These are phyloP conservation scores for Boletus mariae DNA, from an alignment of 1,284 basidiomycete species.

Conservation along the genomic window DNA sequence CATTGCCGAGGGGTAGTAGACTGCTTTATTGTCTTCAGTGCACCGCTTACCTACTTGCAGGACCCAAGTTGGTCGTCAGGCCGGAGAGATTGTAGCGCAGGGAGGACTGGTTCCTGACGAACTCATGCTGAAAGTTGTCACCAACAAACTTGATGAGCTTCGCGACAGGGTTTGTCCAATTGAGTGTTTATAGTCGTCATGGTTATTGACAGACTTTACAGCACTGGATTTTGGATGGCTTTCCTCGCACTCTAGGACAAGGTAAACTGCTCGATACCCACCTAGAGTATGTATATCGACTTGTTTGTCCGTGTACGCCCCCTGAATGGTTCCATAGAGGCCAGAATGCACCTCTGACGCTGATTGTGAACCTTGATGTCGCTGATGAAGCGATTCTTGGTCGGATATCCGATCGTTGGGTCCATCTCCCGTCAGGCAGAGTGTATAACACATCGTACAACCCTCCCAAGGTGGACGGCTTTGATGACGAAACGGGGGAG, in stretches of 20 bases:
- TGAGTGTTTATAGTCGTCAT: not conserved
- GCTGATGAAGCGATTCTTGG: slow-evolving; percentile 86
- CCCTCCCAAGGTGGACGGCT: slow-evolving; percentile 80
- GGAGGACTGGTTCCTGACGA: slow-evolving; percentile 78
- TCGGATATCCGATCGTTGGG: slow-evolving; percentile 91
- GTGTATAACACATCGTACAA: slow-evolving; percentile 94
- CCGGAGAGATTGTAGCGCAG: slow-evolving; percentile 71
- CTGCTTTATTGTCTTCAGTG: not conserved
- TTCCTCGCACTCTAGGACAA: slow-evolving; percentile 90
- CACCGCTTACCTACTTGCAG: slow-evolving; percentile 30
- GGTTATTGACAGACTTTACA: slow-evolving; percentile 25
- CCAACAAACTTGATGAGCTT: slow-evolving; percentile 65
- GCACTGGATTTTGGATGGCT: slow-evolving; percentile 96
- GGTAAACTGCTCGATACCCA: slow-evolving; percentile 80
- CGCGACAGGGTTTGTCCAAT: slow-evolving; percentile 54
- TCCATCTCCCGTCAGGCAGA: slow-evolving; percentile 89
- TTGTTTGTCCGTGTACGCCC: not conserved
- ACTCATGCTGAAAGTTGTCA: slow-evolving; percentile 71
- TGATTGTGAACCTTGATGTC: slow-evolving; percentile 91
- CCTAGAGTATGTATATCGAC: slow-evolving; percentile 49
- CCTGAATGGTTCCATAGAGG: slow-evolving; percentile 38
- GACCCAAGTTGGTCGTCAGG: slow-evolving; percentile 68
- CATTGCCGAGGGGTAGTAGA: slow-evolving; percentile 56
- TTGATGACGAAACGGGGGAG: slow-evolving; percentile 93
- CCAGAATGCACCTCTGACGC: slow-evolving; percentile 64